Base-by-base conservation (phyloP, 1,284 basidiomycete genomes). In the Naganishia cerealis region DNA sequence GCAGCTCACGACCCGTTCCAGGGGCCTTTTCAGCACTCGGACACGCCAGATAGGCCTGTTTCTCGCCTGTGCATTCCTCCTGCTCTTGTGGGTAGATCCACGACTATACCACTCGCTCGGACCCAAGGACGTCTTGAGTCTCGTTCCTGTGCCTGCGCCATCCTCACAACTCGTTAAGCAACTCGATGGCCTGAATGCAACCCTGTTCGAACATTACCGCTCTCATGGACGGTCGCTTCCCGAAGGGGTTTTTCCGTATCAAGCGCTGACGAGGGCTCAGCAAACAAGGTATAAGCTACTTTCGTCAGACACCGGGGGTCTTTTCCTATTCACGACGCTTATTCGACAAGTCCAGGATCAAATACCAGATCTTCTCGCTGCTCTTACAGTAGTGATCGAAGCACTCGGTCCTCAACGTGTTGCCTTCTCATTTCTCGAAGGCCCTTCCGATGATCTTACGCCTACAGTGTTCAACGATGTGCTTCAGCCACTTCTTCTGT, bases 391-490 rank as follows among this genome's bases (percentile, higher is more conserved):
- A 4, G 66, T 80, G 13, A 68, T 73, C 7, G 58, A 72, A 24
- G 78, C 75, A 55, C 75, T 82, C 42, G 78, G 79, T 0, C 67
- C 78, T 0, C 62, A 73, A 13, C 67, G 72, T 18, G 66, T 81
- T 12, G 70, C 73, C 1, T 73, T 81, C 43, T 77, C 76, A 8
- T 75, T 82, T 46, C 70, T 81, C 26, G 81, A 82, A 72, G 81
- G 81, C 26, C 80, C 80, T 0, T 79, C 77, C 7, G 59, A 67
- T 21, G 81, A 82, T 65, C 72, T 75, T n/a, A 80, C 80, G 0
- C 71, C 77, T 0, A 24, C 71, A n/a, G 71, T 77, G 0, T 67
- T 82, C 29, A 69, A 74, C 10, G 57, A 71, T 1, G 76, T 78
- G 9, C 72, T 82, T 9, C 29, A 72, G 0, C 79, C 80, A 0